Evolutionary conservation across 2,329 filamentous ascomycete species (phyloP).

Genomic region (Aureobasidium sp.): DNA sequence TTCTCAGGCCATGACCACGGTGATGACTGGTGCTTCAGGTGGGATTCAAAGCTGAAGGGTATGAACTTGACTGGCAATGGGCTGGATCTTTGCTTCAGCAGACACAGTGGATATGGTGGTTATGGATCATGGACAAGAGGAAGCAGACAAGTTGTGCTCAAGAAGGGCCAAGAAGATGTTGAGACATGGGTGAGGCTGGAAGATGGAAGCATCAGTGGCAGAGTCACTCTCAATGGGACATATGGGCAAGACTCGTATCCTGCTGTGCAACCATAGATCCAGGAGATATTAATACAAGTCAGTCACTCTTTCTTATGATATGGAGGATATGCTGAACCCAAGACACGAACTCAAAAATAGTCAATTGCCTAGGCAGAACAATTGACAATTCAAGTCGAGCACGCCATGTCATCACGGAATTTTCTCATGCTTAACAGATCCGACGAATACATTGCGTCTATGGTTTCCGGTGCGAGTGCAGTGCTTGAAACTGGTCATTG

Average conservation of each 20-base stretch:
- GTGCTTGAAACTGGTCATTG: too few species aligned
- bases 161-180: constrained; percentile 12
- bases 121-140: constrained; percentile 26
- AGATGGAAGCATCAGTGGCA: constrained; percentile 20
- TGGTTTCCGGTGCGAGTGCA: too few species aligned
- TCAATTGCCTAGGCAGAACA: too few species aligned
- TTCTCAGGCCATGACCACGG: constrained; percentile 60
- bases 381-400: too few species aligned
- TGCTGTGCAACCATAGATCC: not conserved
- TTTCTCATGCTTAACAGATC: too few species aligned
- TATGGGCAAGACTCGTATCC: constrained; percentile 23
- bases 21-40: constrained; percentile 26
- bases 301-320: not conserved
- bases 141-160: constrained; percentile 21
- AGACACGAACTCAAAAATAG: too few species aligned
- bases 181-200: constrained; percentile 27
- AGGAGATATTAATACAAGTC: not conserved
- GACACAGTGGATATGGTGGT: constrained; percentile 17
- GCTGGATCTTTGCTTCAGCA: constrained; percentile 25
- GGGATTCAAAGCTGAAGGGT: constrained; percentile 19
- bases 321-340: too few species aligned
- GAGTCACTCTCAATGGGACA: constrained; percentile 23
- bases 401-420: too few species aligned
- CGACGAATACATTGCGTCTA: too few species aligned
- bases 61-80: constrained; percentile 24